Evolutionary conservation across 805 yeast genomes (phyloP), one percentile per base, ranked within the genome.

Genomic region (Brettanomyces bruxellensis): DNA sequence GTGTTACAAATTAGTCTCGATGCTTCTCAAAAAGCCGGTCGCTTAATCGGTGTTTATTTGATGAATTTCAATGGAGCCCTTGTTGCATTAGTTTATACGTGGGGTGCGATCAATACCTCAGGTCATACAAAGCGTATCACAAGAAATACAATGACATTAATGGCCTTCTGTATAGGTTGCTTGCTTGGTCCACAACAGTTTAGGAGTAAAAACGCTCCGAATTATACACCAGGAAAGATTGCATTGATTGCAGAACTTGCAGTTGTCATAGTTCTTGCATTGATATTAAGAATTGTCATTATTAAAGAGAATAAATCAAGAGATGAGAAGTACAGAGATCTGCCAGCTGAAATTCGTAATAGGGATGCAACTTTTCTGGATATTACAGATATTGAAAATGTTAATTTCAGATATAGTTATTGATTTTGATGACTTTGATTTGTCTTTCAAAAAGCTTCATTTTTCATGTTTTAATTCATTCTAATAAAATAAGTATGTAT

Each of bases 121-220:
- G 91, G 91, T 3, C 75, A 77, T 49, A 81, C 88, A n/a, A 84
- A 84, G 59, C 78, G 81, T 55, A 67, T 78, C 52, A 69, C 76
- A 5, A 71, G 76, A 22, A 75, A 76, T 42, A 79, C 81, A 8
- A 60, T 78, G 32, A 72, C 72, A 40, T 67, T 83, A 64, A 68
- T 82, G 46, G 81, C 78, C 3, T 83, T 79, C 57, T 77, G 85
- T 39, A 72, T 76, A 41, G 86, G 86, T 11, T 78, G 81, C 58
- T 61, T 83, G 38, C 71, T 80, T 45, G 89, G 89, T 1, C 87
- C 90, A 5, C 86, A 81, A 60, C 72, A 86, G n/a, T 83, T 82
- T 63, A 69, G 68, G 45, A 63, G 73, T 0, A 8, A 65, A 4
- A 76, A 80, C 43, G 79, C 75, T n/a, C 87, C 86, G 7, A 55